Evolutionary conservation across 495 filamentous ascomycete genomes (phyloP).

Genomic region (Lophium mytilinum): DNA sequence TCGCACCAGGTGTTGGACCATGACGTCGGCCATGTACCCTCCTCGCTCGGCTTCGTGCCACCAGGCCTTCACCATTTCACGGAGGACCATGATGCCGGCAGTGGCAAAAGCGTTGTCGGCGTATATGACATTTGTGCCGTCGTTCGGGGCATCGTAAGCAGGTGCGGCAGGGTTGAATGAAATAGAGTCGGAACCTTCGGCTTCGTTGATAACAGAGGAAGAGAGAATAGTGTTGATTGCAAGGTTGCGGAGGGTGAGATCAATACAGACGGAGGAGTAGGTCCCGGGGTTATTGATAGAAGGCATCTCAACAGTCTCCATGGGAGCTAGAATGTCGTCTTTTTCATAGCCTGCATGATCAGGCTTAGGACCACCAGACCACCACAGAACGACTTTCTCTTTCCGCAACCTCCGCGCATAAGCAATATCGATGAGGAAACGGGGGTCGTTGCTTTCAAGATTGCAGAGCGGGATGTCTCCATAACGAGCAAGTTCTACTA

Average conservation of each 20-base stretch:
- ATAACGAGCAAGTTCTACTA: constrained; percentile 79
- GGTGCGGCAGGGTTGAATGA: constrained; percentile 71
- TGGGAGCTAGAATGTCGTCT: constrained; percentile 73
- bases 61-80: constrained; percentile 99
- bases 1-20: constrained; percentile 94
- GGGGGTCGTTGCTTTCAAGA: constrained; percentile 84
- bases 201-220: constrained; percentile 93
- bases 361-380: constrained; percentile 75
- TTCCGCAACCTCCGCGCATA: constrained; percentile 86
- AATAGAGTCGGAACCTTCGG: constrained; percentile 77
- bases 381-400: constrained; percentile 97
- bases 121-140: constrained; percentile 61
- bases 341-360: constrained; percentile 96
- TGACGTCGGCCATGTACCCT: constrained; percentile 89
- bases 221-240: constrained; percentile 97
- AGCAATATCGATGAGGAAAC: constrained; percentile 89
- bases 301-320: constrained; percentile 92
- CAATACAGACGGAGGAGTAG: constrained; percentile 94
- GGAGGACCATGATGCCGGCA: constrained; percentile 77
- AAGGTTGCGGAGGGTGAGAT: constrained; percentile 86
- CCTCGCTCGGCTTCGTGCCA: constrained; percentile 91
- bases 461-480: constrained; percentile 94
- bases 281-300: constrained; percentile 85
- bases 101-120: constrained; percentile 90
- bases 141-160: constrained; percentile 48